phyloP scores from a whole-genome alignment of 768 basidiomycete genomes.

The Xerocomus brunneocitrinus region DNA sequence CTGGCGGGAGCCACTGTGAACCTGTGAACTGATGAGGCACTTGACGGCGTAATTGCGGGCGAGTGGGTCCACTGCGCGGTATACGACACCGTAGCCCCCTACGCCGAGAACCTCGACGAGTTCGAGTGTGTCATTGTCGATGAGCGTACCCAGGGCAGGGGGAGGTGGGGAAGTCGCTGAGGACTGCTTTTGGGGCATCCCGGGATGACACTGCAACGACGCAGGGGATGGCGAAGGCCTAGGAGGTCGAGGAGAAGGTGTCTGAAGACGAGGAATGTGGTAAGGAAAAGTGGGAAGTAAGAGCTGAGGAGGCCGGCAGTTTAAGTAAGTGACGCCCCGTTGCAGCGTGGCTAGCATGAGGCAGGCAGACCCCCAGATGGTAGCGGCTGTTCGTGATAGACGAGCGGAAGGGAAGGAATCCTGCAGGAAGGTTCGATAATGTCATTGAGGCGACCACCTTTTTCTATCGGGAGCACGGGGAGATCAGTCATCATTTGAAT shows the following conservation, averaged over 20 bases:
- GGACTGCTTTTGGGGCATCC: conserved; percentile 32
- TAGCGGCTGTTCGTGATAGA: conserved; percentile 33
- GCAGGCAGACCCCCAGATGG: conserved; percentile 28
- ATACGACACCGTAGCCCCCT: conserved; percentile 95
- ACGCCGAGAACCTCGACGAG: conserved; percentile 85
- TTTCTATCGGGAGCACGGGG: conserved; percentile 27
- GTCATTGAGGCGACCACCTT: conserved; percentile 16
- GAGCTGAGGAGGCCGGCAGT: conserved; percentile 24
- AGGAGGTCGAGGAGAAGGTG: conserved; percentile 20
- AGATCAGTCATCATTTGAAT: conserved; percentile 35
- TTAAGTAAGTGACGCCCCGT: conserved; percentile 30
- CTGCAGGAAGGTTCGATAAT: conserved; percentile 27
- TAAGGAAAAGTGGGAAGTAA: conserved; percentile 21
- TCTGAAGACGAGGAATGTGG: conserved; percentile 21
- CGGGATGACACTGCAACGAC: conserved; percentile 16
- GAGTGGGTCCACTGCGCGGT: conserved; percentile 68
- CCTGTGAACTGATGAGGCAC: conserved; percentile 63
- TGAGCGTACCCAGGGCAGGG: conserved; percentile 64
- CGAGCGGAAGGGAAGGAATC: conserved; percentile 26
- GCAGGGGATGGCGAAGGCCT: conserved; percentile 15
- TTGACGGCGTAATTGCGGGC: conserved; percentile 81
- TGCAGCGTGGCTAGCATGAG: conserved; percentile 36
- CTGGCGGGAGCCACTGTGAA: conserved; percentile 45
- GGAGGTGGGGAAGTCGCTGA: conserved; percentile 42
- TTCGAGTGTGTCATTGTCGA: conserved; percentile 79